Conservation (phyloP, 1,284 basidiomycete species). For the Apiotrichum mycotoxinovorans region DNA sequence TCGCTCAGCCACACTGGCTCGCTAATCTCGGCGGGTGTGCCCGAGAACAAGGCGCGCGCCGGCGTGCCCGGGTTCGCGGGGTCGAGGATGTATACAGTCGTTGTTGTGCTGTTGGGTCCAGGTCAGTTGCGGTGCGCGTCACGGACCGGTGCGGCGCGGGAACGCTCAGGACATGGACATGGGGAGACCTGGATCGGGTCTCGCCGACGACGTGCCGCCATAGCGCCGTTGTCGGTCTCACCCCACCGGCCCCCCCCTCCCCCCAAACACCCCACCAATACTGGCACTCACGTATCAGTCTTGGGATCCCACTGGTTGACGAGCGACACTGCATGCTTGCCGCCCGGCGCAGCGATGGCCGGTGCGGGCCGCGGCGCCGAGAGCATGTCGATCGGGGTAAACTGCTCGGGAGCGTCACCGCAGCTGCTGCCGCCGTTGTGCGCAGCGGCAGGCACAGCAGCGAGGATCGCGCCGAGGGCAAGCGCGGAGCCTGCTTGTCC, state of each 20-base stretch:
- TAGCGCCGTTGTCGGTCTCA: too few relatives aligned
- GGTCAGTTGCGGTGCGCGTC: too few relatives aligned
- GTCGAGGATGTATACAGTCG: slow-evolving; percentile 57
- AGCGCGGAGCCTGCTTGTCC: not conserved
- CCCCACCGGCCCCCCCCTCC: too few relatives aligned
- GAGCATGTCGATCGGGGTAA: slow-evolving; percentile 70
- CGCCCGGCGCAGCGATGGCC: slow-evolving; percentile 63
- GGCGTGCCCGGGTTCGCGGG: slow-evolving; percentile 1
- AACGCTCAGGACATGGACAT: too few relatives aligned
- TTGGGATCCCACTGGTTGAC: slow-evolving; percentile 66
- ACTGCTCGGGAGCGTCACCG: slow-evolving; percentile 38
- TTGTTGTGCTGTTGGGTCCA: slow-evolving; percentile 63
- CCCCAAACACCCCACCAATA: too few relatives aligned
- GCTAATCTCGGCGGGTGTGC: slow-evolving; percentile 18
- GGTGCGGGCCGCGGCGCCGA: slow-evolving; percentile 65
- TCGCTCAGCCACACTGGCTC: slow-evolving; percentile 44
- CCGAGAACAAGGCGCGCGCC: slow-evolving; percentile 25
- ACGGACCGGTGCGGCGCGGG: too few relatives aligned
- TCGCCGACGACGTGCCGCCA: too few relatives aligned
- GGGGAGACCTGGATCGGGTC: too few relatives aligned
- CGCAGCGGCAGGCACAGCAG: not conserved
- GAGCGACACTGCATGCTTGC: slow-evolving; percentile 64
- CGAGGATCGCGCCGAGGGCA: not conserved
- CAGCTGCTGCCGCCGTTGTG: not conserved
- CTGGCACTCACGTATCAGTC: slow-evolving; percentile 62